These are phyloP conservation scores for Xylaria telfairii DNA, from an alignment of 495 filamentous ascomycete species.

Conservation along the genomic window DNA sequence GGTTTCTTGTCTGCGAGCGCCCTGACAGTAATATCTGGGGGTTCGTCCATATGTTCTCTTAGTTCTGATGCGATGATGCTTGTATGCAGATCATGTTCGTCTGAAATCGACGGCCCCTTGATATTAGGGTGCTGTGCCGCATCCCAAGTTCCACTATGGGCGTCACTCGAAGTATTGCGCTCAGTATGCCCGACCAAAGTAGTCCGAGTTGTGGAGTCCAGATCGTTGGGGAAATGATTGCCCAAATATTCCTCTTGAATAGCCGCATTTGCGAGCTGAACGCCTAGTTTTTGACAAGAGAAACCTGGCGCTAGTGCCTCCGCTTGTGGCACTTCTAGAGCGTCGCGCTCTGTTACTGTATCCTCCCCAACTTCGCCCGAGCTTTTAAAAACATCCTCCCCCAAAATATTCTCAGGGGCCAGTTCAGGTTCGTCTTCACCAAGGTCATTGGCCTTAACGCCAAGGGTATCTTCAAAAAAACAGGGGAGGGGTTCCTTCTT, in stretches of 20 bases:
- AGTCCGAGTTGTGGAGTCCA: neutral
- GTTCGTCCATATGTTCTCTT: neutral
- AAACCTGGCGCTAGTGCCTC: neutral
- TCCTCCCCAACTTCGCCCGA: neutral
- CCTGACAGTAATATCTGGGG: neutral
- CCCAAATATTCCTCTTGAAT: neutral
- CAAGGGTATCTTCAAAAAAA: constrained; percentile 42
- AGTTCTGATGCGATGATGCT: neutral
- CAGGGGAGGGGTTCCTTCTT: constrained; percentile 41
- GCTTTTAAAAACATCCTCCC: neutral
- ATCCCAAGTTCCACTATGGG: neutral
- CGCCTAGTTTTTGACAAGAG: neutral
- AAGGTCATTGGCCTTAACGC: constrained; percentile 35
- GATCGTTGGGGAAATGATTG: neutral
- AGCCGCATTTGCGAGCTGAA: neutral
- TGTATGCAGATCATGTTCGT: neutral
- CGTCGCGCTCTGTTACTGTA: neutral
- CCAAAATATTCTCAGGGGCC: constrained; percentile 28
- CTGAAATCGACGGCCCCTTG: neutral
- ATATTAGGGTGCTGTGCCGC: neutral
- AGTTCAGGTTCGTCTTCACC: constrained; percentile 33
- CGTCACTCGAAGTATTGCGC: neutral
- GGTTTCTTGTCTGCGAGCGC: neutral
- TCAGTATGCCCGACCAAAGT: neutral
- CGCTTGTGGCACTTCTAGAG: neutral